A percentile compares a stretch with the other conserved stretches of the same genome.
Evolutionary conservation across 129 eudicot genomes (phyloP).

Genomic region (Apium graveolens): DNA sequence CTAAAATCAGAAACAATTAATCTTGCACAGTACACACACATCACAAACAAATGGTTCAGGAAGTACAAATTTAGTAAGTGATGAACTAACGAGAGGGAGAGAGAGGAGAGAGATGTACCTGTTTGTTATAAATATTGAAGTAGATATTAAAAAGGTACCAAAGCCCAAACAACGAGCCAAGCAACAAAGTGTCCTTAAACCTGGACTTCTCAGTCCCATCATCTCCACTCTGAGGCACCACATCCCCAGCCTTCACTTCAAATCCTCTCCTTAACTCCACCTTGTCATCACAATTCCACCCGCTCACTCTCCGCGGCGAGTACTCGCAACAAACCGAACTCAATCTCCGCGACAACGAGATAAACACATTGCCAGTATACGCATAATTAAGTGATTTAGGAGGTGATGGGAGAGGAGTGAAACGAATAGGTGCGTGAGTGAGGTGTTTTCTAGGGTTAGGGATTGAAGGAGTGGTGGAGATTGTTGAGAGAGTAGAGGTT

Average conservation of each 20-base stretch:
- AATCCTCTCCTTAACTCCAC: conserved; percentile 38
- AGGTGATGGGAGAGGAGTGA: conserved; percentile 20
- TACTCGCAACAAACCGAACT: conserved; percentile 23
- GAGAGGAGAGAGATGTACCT: conserved; percentile 31
- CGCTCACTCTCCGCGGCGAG: conserved; percentile 21
- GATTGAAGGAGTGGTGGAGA: conserved; percentile 43
- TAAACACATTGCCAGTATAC: background rate
- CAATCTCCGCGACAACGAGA: conserved; percentile 15
- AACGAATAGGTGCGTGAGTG: conserved; percentile 12
- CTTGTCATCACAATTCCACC: conserved; percentile 44
- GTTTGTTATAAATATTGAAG: conserved; percentile 93
- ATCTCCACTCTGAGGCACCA: conserved; percentile 41
- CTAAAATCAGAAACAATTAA: background rate
- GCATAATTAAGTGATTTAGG: conserved; percentile 17
- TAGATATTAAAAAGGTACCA: conserved; percentile 93
- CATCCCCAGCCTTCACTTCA: conserved; percentile 43
- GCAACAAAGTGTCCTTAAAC: conserved; percentile 42
- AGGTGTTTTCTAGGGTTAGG: conserved; percentile 29
- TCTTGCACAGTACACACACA: background rate
- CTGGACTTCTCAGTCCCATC: conserved; percentile 35
- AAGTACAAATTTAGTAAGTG: too few relatives aligned
- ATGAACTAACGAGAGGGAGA: too few relatives aligned
- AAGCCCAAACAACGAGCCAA: conserved; percentile 69
- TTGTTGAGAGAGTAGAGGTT: conserved; percentile 47
- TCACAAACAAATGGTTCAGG: background rate